Conservation (phyloP, 2,329 filamentous ascomycete species). For the Neonectria punicea region DNA sequence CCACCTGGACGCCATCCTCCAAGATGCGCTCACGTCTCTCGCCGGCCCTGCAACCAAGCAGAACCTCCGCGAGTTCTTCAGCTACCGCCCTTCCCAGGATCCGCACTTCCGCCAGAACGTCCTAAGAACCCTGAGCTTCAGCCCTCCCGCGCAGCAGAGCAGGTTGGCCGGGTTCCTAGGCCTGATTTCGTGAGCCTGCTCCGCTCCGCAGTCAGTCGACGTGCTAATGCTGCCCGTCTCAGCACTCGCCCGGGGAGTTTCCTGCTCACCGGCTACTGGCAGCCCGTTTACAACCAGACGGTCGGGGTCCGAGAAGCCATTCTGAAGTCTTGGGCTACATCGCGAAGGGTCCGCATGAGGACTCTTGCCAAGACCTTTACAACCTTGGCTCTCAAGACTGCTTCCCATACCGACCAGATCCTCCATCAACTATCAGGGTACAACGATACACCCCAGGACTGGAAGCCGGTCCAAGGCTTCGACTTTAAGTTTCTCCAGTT, state of each 20-base stretch:
- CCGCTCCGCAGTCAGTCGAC: not conserved
- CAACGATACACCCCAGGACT: conserved; percentile 62
- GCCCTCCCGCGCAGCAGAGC: conserved; percentile 47
- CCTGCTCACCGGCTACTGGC: conserved; percentile 74
- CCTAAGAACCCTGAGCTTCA: conserved; percentile 52
- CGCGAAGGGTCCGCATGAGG: conserved; percentile 65
- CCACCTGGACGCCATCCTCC: conserved; percentile 61
- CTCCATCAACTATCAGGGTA: conserved; percentile 68
- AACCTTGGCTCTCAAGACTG: conserved; percentile 63
- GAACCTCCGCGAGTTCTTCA: conserved; percentile 63
- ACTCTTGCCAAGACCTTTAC: conserved; percentile 66
- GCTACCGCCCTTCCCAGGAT: conserved; percentile 61
- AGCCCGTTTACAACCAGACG: conserved; percentile 70
- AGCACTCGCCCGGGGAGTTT: conserved; percentile 72
- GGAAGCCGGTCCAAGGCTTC: conserved; percentile 61
- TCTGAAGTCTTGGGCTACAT: conserved; percentile 69
- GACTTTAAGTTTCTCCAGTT: conserved; percentile 73
- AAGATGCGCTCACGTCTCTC: conserved; percentile 50
- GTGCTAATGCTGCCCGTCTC: conserved; percentile 19
- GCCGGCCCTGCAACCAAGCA: conserved; percentile 53
- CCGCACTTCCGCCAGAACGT: conserved; percentile 63
- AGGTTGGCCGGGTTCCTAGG: conserved; percentile 53
- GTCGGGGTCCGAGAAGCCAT: conserved; percentile 69
- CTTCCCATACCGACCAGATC: conserved; percentile 64
- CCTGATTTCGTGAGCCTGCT: conserved; percentile 57